Evolutionary conservation across 495 filamentous ascomycete species (phyloP), one percentile per base, ranked within the genome.

Genomic region (Neurospora tetraspora): DNA sequence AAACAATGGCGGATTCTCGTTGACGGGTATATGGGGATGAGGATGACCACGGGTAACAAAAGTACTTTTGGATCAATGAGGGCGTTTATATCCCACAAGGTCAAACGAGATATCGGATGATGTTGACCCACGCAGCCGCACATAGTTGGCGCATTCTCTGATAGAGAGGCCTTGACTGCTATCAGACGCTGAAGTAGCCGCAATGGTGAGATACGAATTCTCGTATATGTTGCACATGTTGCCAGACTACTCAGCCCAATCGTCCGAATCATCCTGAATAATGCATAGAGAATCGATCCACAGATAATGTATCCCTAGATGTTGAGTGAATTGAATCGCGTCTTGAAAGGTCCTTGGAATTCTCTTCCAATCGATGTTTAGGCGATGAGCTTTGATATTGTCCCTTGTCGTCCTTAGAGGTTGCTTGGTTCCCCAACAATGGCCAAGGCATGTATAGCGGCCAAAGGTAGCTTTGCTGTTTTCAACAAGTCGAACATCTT

Each of bases 231-330:
- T 1, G 5, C 34, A 31, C 72, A 73, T 73, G 5, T 53, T 31
- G 43, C 11, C 7, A 3, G 72, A 69, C 14, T 73, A 69, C 16
- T 18, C 20, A 3, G 23, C 43, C 72, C 72, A 73, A 23, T 73
- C 72, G 3, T 70, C 20, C 0, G 18, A 6, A 34, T 70, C 43
- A 10, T 68, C 37, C 36, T 73, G 72, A 18, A 73, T 47, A 27
- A 73, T 73, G 68, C n/a, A n/a, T n/a, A n/a, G n/a, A n/a, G n/a
- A n/a, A 40, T 73, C 72, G 11, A 73, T 70, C 72, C 72, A 73
- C 14, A 73, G 18, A 38, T 47, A 65, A 7, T 10, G 0, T 12
- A 73, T 31, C 4, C 72, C 72, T 10, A 73, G 39, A 5, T 34
- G 10, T 12, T 36, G 18, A 0, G 72, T 47, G 3, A 70, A 5